Evolutionary conservation across 257 asterid genomes (phyloP).

Genomic region (Solanum clarkiae): DNA sequence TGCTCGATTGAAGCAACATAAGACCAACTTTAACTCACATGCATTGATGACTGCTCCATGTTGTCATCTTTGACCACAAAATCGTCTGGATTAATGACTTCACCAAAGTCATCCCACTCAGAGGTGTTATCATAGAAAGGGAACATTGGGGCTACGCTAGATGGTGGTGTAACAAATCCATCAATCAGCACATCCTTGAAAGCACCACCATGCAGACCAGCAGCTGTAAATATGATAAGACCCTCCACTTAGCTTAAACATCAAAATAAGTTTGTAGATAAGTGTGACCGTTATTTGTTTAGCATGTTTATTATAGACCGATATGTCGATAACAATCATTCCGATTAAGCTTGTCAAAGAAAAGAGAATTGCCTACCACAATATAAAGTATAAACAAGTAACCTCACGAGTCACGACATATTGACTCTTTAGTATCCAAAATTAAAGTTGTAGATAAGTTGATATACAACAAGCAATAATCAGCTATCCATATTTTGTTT

Average conservation of each 20-base stretch:
- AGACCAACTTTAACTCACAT: constrained; percentile 26
- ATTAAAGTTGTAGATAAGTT: not conserved
- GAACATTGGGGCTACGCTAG: constrained; percentile 84
- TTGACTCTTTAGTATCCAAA: no score
- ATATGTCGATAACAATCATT: no score
- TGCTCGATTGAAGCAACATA: not conserved
- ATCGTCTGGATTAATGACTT: constrained; percentile 93
- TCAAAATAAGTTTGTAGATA: not conserved
- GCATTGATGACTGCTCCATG: constrained; percentile 49
- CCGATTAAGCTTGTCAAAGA: no score
- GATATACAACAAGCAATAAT: not conserved
- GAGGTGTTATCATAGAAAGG: constrained; percentile 57
- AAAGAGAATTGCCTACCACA: no score
- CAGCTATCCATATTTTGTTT: not conserved
- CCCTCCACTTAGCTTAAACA: constrained; percentile 1
- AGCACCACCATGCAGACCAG: constrained; percentile 48
- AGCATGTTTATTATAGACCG: not conserved
- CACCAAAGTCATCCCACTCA: constrained; percentile 99
- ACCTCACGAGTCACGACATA: no score
- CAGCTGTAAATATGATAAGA: constrained; percentile 31
- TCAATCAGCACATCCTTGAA: constrained; percentile 78
- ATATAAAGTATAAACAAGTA: no score
- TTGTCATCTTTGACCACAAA: constrained; percentile 63
- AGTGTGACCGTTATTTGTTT: not conserved
- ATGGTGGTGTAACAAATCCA: constrained; percentile 71